phyloP scores from a whole-genome alignment of 257 asterid species.

The Ilex asprella region DNA sequence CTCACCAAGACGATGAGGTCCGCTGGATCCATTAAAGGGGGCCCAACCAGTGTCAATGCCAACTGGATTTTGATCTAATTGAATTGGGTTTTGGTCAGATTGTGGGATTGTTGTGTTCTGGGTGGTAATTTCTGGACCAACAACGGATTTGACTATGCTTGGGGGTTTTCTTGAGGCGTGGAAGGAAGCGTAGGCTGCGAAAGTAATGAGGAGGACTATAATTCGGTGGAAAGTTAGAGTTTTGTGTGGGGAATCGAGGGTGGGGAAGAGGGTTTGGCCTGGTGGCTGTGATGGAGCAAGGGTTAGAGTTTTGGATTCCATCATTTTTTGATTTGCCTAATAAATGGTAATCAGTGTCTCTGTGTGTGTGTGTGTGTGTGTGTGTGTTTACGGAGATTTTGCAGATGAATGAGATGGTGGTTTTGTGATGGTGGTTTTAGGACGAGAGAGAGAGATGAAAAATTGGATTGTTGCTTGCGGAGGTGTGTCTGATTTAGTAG shows the following conservation, averaged over 20 bases:
- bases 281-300: conserved; percentile 48
- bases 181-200: conserved; percentile 76
- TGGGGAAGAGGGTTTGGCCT: conserved; percentile 51
- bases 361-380: too few species aligned
- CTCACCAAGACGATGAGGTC: conserved; percentile 94
- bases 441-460: too few species aligned
- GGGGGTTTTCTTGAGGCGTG: conserved; percentile 98
- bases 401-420: too few species aligned
- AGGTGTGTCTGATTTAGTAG: too few species aligned
- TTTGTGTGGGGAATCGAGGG: conserved; percentile 42
- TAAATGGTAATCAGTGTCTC: too few species aligned
- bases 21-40: conserved; percentile 69
- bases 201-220: conserved; percentile 62
- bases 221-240: conserved; percentile 51
- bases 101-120: conserved; percentile 14
- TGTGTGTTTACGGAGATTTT: too few species aligned
- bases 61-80: conserved; percentile 8
- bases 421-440: too few species aligned
- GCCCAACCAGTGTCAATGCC: conserved; percentile 59
- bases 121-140: conserved; percentile 51
- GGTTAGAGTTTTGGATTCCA: conserved; percentile 35
- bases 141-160: conserved; percentile 84
- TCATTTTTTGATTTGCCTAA: conserved; percentile 16
- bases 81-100: conserved; percentile 21
- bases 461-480: too few species aligned